phyloP scores from a whole-genome alignment of 1,284 basidiomycete species.

The Moesziomyces antarcticus region DNA sequence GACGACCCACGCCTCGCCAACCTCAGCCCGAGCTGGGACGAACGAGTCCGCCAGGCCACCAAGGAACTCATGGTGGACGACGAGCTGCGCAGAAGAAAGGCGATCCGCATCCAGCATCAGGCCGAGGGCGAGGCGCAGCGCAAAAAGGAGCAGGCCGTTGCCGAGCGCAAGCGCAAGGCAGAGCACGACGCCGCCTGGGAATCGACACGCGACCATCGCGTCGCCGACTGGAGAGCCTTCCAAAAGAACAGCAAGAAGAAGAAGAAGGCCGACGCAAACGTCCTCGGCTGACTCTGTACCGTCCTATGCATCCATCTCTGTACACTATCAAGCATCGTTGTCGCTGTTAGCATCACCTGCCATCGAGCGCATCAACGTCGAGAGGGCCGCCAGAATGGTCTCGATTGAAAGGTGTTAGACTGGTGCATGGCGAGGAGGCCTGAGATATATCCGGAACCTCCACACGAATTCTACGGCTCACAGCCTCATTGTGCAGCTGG shows the following conservation, averaged over 20 bases:
- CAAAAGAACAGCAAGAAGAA: constrained; percentile 59
- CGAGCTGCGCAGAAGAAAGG: constrained; percentile 70
- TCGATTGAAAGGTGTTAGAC: not conserved
- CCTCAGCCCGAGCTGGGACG: constrained; percentile 70
- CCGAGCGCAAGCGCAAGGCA: constrained; percentile 64
- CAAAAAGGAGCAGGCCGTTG: constrained; percentile 70
- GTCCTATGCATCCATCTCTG: not conserved
- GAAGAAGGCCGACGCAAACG: constrained; percentile 53
- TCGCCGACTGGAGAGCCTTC: constrained; percentile 63
- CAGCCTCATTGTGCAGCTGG: not conserved
- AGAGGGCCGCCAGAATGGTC: too few species aligned
- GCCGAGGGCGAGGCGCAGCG: constrained; percentile 73
- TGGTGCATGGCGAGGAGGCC: too few species aligned
- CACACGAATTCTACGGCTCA: not conserved
- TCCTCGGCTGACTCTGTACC: constrained; percentile 44
- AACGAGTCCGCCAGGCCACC: constrained; percentile 70
- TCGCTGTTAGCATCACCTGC: not conserved
- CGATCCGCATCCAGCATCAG: constrained; percentile 71
- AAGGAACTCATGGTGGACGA: constrained; percentile 73
- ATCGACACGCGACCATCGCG: constrained; percentile 67
- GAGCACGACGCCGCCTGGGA: constrained; percentile 72
- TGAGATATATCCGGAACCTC: not conserved
- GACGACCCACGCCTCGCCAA: constrained; percentile 65
- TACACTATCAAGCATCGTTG: not conserved
- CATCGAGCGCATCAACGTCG: too few species aligned